These are phyloP conservation scores for Sphaceloma murrayae DNA, from an alignment of 2,329 filamentous ascomycete genomes.

Conservation along the genomic window DNA sequence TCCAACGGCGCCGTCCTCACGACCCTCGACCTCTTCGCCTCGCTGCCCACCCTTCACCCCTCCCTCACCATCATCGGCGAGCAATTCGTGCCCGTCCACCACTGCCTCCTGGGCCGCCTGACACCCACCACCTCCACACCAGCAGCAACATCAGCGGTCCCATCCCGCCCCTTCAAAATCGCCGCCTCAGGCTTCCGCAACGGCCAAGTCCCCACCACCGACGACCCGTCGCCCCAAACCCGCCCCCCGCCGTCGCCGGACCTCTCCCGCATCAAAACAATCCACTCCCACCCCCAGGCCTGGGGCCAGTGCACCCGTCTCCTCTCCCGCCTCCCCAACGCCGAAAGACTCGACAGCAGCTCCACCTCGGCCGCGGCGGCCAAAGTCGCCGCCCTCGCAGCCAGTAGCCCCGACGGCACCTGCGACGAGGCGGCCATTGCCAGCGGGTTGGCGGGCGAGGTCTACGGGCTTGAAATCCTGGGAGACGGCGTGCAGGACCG, in stretches of 20 bases:
- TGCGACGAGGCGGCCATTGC: conserved; percentile 65
- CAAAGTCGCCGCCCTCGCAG: conserved; percentile 46
- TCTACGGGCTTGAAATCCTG: conserved; percentile 60
- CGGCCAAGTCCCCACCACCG: conserved; percentile 44
- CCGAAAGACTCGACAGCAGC: conserved; percentile 73
- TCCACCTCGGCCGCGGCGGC: conserved; percentile 81
- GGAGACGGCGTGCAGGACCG: conserved; percentile 62
- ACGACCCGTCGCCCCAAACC: conserved; percentile 20
- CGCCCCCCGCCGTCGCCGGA: conserved; percentile 25
- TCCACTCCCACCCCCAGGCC: conserved; percentile 92
- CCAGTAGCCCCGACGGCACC: conserved; percentile 35
- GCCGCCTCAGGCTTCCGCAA: conserved; percentile 29
- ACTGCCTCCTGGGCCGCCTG: conserved; percentile 62
- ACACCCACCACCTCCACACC: conserved; percentile 10
- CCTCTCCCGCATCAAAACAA: conserved; percentile 57
- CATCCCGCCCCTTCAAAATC: conserved; percentile 10
- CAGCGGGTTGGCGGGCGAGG: conserved; percentile 59
- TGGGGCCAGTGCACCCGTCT: conserved; percentile 84
- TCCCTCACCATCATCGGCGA: conserved; percentile 72
- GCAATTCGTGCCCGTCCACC: conserved; percentile 76
- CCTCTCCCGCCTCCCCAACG: conserved; percentile 59
- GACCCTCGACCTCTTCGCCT: conserved; percentile 80
- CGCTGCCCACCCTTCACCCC: conserved; percentile 53
- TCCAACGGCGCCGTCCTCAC: conserved; percentile 88
- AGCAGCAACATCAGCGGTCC: conserved; percentile 4